phyloP scores from a whole-genome alignment of 176 grass and related monocot species.

The Carex pumila region DNA sequence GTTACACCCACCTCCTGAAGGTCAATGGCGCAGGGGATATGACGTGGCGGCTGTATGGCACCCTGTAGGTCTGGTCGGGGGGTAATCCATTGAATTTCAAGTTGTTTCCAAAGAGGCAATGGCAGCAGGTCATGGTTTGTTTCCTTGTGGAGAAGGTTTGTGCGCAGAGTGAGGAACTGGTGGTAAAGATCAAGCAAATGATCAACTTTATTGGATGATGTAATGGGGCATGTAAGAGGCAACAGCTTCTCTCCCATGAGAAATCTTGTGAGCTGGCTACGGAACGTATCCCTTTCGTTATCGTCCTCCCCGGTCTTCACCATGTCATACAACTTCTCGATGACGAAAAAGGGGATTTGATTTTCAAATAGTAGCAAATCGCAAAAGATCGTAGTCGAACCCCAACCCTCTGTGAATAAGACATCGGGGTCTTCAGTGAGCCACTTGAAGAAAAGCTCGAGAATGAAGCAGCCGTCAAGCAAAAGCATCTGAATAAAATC shows the following conservation, averaged over 20 bases:
- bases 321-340: neutral
- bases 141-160: no score
- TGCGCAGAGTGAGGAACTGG: no score
- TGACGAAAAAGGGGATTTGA: no score
- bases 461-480: conserved; percentile 21
- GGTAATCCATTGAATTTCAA: no score
- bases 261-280: neutral
- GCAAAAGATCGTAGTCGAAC: neutral
- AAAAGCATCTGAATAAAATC: conserved; percentile 24
- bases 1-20: no score
- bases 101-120: no score
- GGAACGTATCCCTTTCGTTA: neutral
- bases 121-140: no score
- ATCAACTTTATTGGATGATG: neutral
- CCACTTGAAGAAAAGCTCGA: conserved; percentile 23
- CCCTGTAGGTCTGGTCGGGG: no score
- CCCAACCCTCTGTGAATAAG: conserved; percentile 18
- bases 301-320: neutral
- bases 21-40: no score
- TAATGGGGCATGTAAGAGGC: neutral
- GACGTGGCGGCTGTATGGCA: no score
- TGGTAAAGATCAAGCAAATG: no score
- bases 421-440: neutral
- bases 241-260: conserved; percentile 15
- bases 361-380: conserved; percentile 19